Evolutionary conservation across 2,329 filamentous ascomycete species (phyloP).

Genomic region (Ophiostoma himal-ulmi): DNA sequence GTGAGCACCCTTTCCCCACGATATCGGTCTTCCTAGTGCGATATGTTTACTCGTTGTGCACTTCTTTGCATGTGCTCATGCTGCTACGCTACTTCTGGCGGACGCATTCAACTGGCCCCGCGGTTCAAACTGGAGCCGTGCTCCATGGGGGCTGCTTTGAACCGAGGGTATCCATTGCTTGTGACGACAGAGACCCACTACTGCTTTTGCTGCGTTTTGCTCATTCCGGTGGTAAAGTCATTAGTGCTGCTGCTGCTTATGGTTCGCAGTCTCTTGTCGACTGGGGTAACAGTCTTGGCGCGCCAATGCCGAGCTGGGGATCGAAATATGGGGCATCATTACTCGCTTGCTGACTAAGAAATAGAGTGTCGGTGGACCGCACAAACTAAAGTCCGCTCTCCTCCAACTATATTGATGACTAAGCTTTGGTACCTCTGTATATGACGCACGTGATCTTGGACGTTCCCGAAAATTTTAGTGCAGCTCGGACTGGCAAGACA

Average conservation of each 20-base stretch:
- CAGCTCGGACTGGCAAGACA: not conserved
- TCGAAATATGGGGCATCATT: not conserved
- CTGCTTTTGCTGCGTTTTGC: not conserved
- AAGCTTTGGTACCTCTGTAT: not conserved
- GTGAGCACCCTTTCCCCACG: slow-evolving; percentile 3
- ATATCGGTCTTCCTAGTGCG: not conserved
- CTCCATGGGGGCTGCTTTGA: slow-evolving; percentile 21
- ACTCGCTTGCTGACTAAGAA: not conserved
- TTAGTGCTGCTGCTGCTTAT: not conserved
- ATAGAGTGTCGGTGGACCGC: not conserved
- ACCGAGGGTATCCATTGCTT: slow-evolving; percentile 31
- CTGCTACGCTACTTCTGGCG: not conserved
- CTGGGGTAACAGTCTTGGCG: slow-evolving; percentile 22
- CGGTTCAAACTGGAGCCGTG: slow-evolving; percentile 23
- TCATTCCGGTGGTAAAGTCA: too few species aligned
- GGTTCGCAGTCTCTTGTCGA: not conserved
- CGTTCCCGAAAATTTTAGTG: slow-evolving; percentile 7
- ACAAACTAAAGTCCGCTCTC: not conserved
- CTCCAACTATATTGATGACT: not conserved
- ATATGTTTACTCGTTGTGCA: not conserved
- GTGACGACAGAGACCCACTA: slow-evolving; percentile 13
- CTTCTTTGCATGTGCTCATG: slow-evolving; percentile 7
- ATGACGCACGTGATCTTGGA: not conserved
- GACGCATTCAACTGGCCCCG: slow-evolving; percentile 15
- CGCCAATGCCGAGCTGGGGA: slow-evolving; percentile 23